phyloP scores from a whole-genome alignment of 176 grass and related monocot species.

The Cymbopogon citratus region DNA sequence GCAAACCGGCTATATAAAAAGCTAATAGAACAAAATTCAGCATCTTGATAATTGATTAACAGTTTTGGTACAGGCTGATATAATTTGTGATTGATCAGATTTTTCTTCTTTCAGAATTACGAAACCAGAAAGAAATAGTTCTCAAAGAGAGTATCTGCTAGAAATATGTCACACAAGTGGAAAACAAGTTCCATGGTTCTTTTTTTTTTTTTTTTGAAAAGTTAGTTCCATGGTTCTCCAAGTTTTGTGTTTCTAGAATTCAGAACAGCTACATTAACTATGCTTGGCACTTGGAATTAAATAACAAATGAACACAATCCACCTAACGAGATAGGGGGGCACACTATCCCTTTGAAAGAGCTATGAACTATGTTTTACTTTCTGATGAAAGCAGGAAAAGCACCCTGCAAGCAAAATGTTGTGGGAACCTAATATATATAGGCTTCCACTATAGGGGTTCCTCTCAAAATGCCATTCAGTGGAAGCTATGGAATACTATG shows the following conservation, averaged over 20 bases:
- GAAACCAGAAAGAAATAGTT: not conserved
- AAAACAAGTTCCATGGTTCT: not conserved
- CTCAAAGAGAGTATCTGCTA: not conserved
- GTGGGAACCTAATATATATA: not conserved
- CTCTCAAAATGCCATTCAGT: not conserved
- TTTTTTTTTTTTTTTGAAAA: too few relatives aligned
- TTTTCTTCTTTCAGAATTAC: constrained; percentile 1
- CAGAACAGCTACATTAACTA: not conserved
- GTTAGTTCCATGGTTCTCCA: not conserved
- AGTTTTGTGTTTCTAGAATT: not conserved
- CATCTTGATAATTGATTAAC: not conserved
- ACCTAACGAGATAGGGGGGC: not conserved
- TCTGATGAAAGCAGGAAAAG: not conserved
- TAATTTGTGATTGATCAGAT: constrained; percentile 2
- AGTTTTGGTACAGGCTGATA: not conserved
- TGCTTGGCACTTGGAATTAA: not conserved
- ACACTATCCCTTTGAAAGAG: not conserved
- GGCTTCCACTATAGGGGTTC: not conserved
- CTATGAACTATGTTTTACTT: not conserved
- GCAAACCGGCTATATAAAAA: constrained; percentile 12
- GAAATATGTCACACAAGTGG: not conserved
- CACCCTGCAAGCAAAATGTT: not conserved
- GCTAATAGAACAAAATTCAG: not conserved
- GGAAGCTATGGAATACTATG: not conserved
- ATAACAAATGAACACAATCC: not conserved